Evolutionary conservation across 768 basidiomycete species (phyloP), one percentile per base, ranked within the genome.

Genomic region (Podaxis carcinomalis): DNA sequence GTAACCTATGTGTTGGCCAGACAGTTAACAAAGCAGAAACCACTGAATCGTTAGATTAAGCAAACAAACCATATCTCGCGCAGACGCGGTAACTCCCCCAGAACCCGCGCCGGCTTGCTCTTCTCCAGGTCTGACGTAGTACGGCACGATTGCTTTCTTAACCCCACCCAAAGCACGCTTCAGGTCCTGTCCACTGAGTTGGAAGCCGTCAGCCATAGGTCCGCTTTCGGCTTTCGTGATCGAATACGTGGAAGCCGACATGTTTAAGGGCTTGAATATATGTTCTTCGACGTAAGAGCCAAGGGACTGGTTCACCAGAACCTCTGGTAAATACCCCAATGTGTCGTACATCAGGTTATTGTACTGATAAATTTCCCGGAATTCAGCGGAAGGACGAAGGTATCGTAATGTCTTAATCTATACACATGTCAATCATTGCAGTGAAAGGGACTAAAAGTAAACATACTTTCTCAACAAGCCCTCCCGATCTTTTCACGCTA

Each of bases 281-380:
- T 78, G 71, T 59, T 78, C 65, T 6, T 64, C 39, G 60, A 80
- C 69, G 62, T 76, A 79, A 1, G 73, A 75, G 60, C 75, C 75
- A 47, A 73, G 78, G 0, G 74, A 66, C 52, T 77, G 72, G 46
- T 78, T 76, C 57, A 78, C 70, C 14, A 80, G 69, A 1, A 72
- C 64, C 11, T 67, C 63, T 0, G 76, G 73, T 11, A 81, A 73
- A 59, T 76, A 72, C 3, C 77, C 77, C 0, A 79, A 63, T 1
- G 75, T 72, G 58, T 74, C 74, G 57, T 75, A 80, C 78, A 79
- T 79, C 60, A 78, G 66, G 62, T 80, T 78, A 69, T 77, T 79
- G 65, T 79, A 80, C 55, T 78, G 78, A 54, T 75, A 78, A 13
- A 73, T 75, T 54, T 76, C 73, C 6, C 78, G 67, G 57, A 76